Base-by-base conservation (phyloP, 257 asterid genomes). In the Nemophila menziesii region DNA sequence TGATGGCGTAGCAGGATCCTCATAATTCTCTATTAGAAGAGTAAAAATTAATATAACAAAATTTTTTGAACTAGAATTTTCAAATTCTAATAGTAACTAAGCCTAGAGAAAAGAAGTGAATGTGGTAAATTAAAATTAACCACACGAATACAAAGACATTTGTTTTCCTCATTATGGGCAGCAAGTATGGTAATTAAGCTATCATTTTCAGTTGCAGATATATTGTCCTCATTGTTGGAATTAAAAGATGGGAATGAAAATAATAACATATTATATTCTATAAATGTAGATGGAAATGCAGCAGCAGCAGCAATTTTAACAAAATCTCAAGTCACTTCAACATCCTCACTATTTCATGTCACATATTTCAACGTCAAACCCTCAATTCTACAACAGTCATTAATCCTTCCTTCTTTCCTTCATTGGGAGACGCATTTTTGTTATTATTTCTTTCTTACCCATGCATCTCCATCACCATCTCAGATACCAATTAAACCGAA, bases 361-460 rank as follows among this genome's bases (percentile, higher is more conserved):
- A 20, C 66, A 47, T 23, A 52, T 52, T 44, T 41, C 58, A 52
- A 51, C 33, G 54, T 39, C 29, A 52, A 40, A 58, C 26, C 21
- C 33, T 51, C n/a, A 18, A 17, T 10, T 26, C 20, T 44, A n/a
- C n/a, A n/a, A n/a, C n/a, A n/a, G n/a, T n/a, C n/a, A n/a, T n/a
- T n/a, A n/a, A n/a, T n/a, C n/a, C n/a, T n/a, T n/a, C n/a, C n/a
- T 47, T 20, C 33, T 6, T 12, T 1, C 20, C 33, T 29, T 15
- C 34, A 14, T 39, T 44, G 58, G 58, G 49, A 51, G 17, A 16
- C 20, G 19, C 65, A 44, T 22, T 37, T 21, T 19, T 17, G 12
- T 24, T 5, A 14, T 2, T 14, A 22, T 7, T n/a, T 37, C 19
- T 26, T 13, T 20, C 15, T 20, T 19, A 19, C 3, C n/a, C n/a